These are phyloP conservation scores for Byssochlamys sp. DNA, from an alignment of 2,329 filamentous ascomycete species.

Conservation along the genomic window DNA sequence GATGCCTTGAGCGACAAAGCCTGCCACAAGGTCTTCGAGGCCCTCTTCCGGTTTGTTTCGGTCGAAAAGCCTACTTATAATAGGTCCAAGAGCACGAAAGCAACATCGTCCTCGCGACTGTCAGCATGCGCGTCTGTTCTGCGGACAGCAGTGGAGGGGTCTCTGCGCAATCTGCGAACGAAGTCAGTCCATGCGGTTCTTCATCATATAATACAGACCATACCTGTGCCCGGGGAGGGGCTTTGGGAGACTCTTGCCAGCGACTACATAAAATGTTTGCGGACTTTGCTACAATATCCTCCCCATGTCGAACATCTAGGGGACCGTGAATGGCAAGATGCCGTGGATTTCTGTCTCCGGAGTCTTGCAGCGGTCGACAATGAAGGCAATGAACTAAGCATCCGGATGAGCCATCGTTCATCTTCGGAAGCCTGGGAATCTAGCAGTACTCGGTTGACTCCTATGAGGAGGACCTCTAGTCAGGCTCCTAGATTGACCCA, in stretches of 20 bases:
- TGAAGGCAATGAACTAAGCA: conserved; percentile 20
- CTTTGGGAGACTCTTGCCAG: conserved; percentile 61
- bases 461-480: conserved; percentile 19
- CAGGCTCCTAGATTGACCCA: conserved; percentile 17
- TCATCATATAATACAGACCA: conserved; percentile 68
- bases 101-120: conserved; percentile 49
- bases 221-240: conserved; percentile 52
- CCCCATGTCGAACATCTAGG: conserved; percentile 73
- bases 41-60: conserved; percentile 63
- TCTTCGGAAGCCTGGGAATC: conserved; percentile 19
- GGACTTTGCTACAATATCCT: conserved; percentile 59
- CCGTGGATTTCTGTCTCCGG: conserved; percentile 61
- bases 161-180: conserved; percentile 56
- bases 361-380: conserved; percentile 37
- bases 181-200: conserved; percentile 73
- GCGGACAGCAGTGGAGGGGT: conserved; percentile 61
- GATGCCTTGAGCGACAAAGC: conserved; percentile 58
- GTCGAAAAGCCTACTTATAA: conserved; percentile 59
- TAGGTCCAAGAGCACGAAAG: conserved; percentile 44
- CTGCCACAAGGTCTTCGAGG: conserved; percentile 74
- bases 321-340: conserved; percentile 56
- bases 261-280: conserved; percentile 70
- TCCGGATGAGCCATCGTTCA: conserved; percentile 18
- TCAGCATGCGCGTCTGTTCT: conserved; percentile 61
- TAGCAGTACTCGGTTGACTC: conserved; percentile 19